Percentiles rank a stretch among this genome's conserved stretches.
Evolutionary conservation across 1,284 basidiomycete species (phyloP).

Genomic region (Athelia psychrophila): DNA sequence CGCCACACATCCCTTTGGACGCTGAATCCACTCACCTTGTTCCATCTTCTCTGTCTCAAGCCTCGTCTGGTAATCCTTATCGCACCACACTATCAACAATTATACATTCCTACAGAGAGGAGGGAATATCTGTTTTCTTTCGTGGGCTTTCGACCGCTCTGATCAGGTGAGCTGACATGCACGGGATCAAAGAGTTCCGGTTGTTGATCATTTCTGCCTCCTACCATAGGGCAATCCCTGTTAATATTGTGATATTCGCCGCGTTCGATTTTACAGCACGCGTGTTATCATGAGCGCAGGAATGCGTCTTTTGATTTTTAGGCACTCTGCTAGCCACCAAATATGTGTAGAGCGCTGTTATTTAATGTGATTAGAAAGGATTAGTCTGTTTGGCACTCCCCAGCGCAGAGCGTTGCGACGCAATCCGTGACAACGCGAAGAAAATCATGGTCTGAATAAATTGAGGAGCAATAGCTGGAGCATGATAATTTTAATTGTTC

Average conservation of each 20-base stretch:
- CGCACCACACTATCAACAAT: conserved; percentile 55
- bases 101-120: conserved; percentile 56
- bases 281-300: conserved; percentile 31
- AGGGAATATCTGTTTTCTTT: conserved; percentile 71
- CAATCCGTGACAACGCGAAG: too few relatives aligned
- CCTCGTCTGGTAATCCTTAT: conserved; percentile 56
- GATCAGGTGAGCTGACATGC: conserved; percentile 59
- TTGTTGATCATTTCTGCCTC: conserved; percentile 9
- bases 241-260: conserved; percentile 57
- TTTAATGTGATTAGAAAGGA: too few relatives aligned
- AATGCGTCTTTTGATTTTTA: too few relatives aligned
- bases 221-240: conserved; percentile 40
- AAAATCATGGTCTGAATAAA: too few relatives aligned
- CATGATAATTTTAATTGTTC: too few relatives aligned
- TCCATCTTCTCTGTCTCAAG: too few relatives aligned
- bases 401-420: too few relatives aligned
- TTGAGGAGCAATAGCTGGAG: too few relatives aligned
- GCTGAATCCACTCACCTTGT: not conserved
- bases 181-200: too few relatives aligned
- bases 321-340: too few relatives aligned
- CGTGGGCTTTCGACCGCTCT: conserved; percentile 76
- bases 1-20: not conserved
- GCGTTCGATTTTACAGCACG: conserved; percentile 46
- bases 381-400: too few relatives aligned
- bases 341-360: too few relatives aligned